Evolutionary conservation across 2,329 filamentous ascomycete genomes (phyloP), one percentile per base, ranked within the genome.

Genomic region (Pseudogymnoascus sp.): DNA sequence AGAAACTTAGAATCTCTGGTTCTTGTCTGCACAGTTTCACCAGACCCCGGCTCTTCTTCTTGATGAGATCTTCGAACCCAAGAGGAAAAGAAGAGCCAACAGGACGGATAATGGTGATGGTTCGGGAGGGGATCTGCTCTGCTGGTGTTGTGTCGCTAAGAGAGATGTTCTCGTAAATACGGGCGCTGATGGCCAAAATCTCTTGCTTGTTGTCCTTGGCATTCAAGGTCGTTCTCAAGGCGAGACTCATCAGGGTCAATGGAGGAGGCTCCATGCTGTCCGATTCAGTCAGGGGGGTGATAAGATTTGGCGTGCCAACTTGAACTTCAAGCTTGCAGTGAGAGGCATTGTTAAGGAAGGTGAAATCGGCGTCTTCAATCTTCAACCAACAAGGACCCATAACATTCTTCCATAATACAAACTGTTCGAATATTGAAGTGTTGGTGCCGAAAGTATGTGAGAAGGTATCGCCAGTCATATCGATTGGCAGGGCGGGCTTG

Each of bases 311-410:
- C 65, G 92, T 89, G 37, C 84, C 82, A 55, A 92, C 89, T 69
- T 89, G 83, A 59, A 96, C 86, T 75, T 99, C 94, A 10, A 99
- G 84, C 75, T 97, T 97, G 80, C 94, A 97, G 83, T 95, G 94
- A 0, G 94, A 99, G 10, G 92, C 90, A 69, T 97, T 97, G 74
- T 91, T 93, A 68, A 97, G 81, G 5, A 89, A 81, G 16, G 83
- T 82, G 72, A 96, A 97, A 73, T 97, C 87, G 31, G 90, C 90
- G 67, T 89, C 88, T 67, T 92, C 83, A 62, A 99, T 94, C 72
- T 88, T 92, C 52, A 99, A 83, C 94, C 94, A 99, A 74, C 94
- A 97, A 31, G 94, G 94, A 1, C 94, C 94, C 93, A 97, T 99
- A 69, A 99, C 90, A 72, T 96, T 96, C 78, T 97, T 97, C 90